Conservation (phyloP, 2,329 filamentous ascomycete species). For the Neofusicoccum cordaticola region DNA sequence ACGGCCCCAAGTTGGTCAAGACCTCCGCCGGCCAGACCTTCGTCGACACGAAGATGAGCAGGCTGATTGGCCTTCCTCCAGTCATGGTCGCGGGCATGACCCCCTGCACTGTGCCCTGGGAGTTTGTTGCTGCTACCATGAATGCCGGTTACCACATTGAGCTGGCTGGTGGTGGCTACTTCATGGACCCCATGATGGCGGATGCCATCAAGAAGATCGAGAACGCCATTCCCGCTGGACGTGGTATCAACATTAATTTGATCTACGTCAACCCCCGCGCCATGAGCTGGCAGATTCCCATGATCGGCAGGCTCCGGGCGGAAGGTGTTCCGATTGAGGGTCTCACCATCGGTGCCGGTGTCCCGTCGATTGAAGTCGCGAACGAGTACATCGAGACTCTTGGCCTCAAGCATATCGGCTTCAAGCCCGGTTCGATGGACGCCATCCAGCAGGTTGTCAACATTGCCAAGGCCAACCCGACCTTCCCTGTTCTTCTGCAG, state of each 20-base stretch:
- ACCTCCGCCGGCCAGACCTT: constrained; percentile 86
- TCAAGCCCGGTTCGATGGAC: constrained; percentile 48
- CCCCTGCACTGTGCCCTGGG: constrained; percentile 46
- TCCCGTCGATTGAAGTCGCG: constrained; percentile 48
- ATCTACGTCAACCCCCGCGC: constrained; percentile 55
- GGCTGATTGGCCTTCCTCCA: constrained; percentile 46
- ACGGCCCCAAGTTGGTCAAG: constrained; percentile 86
- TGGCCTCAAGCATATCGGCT: constrained; percentile 48
- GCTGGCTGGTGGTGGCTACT: constrained; percentile 51
- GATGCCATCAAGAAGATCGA: constrained; percentile 47
- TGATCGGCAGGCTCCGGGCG: constrained; percentile 47
- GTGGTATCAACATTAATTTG: constrained; percentile 53
- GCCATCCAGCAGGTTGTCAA: constrained; percentile 47
- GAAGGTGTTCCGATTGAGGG: constrained; percentile 49
- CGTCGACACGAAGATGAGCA: constrained; percentile 77
- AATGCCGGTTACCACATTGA: constrained; percentile 52
- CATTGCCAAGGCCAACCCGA: constrained; percentile 46
- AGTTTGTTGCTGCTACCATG: constrained; percentile 54
- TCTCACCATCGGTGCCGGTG: constrained; percentile 48
- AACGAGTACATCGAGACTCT: constrained; percentile 58
- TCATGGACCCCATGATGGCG: constrained; percentile 44
- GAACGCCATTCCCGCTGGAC: constrained; percentile 44
- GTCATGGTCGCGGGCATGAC: constrained; percentile 52
- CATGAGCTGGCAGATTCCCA: constrained; percentile 53
- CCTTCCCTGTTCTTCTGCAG: constrained; percentile 47